phyloP scores from a whole-genome alignment of 257 asterid genomes.

The Leonotis leonurus region DNA sequence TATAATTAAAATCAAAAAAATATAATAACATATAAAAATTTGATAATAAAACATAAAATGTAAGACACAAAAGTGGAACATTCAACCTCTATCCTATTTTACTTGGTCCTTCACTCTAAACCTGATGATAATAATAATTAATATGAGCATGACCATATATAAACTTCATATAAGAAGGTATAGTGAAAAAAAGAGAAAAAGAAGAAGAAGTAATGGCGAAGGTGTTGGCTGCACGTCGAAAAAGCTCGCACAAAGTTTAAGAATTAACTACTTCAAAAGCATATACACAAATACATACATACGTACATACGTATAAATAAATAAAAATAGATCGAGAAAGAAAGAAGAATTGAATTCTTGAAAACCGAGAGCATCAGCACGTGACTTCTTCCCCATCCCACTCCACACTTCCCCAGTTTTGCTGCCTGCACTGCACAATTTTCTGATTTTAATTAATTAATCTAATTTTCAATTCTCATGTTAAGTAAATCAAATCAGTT shows the following conservation, averaged over 20 bases:
- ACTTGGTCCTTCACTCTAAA: too few species aligned
- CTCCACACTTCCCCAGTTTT: conserved; percentile 30
- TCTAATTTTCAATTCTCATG: not conserved
- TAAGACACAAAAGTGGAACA: too few species aligned
- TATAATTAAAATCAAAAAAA: too few species aligned
- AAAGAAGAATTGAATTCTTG: conserved; percentile 14
- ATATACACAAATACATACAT: too few species aligned
- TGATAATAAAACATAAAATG: too few species aligned
- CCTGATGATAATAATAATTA: too few species aligned
- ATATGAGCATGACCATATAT: too few species aligned
- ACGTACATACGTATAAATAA: too few species aligned
- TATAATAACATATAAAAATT: too few species aligned
- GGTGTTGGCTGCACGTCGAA: conserved; percentile 36
- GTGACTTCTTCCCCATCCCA: conserved; percentile 24
- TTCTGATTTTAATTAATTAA: not conserved
- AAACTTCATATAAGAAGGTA: too few species aligned
- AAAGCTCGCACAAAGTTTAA: conserved; percentile 10
- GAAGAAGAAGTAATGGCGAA: conserved; percentile 9
- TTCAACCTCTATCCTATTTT: too few species aligned
- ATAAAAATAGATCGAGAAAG: not conserved
- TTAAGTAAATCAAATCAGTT: not conserved
- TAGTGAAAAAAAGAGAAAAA: not conserved
- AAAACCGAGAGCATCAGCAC: conserved; percentile 32
- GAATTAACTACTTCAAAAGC: not conserved
- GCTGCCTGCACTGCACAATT: conserved; percentile 14